Evolutionary conservation across 129 eudicot genomes (phyloP).

Genomic region (Tagetes erecta): DNA sequence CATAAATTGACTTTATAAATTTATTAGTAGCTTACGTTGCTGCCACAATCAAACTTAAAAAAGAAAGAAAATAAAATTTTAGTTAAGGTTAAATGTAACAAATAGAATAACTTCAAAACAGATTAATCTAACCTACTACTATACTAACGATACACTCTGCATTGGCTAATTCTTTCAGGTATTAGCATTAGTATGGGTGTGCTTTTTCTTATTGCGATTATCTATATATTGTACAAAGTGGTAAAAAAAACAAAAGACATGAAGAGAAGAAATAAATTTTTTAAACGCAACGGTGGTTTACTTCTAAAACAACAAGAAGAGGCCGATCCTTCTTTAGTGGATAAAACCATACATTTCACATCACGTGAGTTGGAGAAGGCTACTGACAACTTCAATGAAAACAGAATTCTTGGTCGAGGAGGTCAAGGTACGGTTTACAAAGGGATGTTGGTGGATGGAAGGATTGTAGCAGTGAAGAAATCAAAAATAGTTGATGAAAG

Average conservation of each 20-base stretch:
- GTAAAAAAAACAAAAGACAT: not conserved
- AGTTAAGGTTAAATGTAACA: not conserved
- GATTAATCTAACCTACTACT: not conserved
- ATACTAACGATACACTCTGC: not conserved
- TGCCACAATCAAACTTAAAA: too few species aligned
- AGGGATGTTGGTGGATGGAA: constrained; percentile 36
- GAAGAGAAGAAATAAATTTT: not conserved
- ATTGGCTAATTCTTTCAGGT: not conserved
- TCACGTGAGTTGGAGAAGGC: constrained; percentile 34
- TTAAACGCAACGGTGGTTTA: constrained; percentile 1
- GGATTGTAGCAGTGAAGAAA: constrained; percentile 32
- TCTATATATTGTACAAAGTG: not conserved
- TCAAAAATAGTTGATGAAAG: constrained; percentile 28
- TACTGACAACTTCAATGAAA: constrained; percentile 29
- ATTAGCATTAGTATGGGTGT: not conserved
- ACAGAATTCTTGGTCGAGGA: constrained; percentile 35
- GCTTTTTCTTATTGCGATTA: not conserved
- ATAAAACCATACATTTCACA: constrained; percentile 30
- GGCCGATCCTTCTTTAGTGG: not conserved
- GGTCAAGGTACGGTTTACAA: constrained; percentile 42
- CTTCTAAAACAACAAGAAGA: constrained; percentile 5
- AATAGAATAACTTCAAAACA: not conserved
- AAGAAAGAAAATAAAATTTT: not conserved
- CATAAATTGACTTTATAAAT: too few species aligned
- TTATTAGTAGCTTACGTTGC: too few species aligned